Evolutionary conservation across 768 basidiomycete genomes (phyloP).

Genomic region (Kwoniella europaea): DNA sequence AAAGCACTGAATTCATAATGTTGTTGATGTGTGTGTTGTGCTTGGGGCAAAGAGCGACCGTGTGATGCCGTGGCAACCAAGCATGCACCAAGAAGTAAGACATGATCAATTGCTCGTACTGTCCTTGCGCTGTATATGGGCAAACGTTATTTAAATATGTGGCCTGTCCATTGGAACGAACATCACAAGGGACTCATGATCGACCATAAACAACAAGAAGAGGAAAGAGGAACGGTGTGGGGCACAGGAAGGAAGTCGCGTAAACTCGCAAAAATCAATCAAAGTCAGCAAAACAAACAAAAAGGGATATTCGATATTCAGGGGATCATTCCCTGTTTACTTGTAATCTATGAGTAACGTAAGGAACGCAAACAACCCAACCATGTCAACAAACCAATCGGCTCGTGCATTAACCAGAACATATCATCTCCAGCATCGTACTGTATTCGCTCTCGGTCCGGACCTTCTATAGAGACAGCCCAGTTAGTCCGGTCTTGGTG

Average conservation of each 20-base stretch:
- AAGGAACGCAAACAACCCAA: background rate
- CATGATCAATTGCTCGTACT: background rate
- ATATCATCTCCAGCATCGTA: background rate
- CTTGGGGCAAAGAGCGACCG: background rate
- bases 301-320: background rate
- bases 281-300: background rate
- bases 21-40: background rate
- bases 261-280: background rate
- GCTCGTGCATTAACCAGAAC: background rate
- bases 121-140: background rate
- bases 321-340: background rate
- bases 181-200: background rate
- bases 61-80: background rate
- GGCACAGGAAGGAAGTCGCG: background rate
- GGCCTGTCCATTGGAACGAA: background rate
- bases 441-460: slow-evolving; percentile 2
- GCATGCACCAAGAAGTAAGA: background rate
- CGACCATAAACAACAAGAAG: background rate
- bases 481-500: background rate
- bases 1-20: background rate
- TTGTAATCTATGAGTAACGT: background rate
- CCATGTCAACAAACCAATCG: background rate
- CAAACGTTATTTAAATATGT: background rate
- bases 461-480: background rate
- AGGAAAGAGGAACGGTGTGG: background rate